Evolutionary conservation across 768 basidiomycete genomes (phyloP), one percentile per base, ranked within the genome.

Genomic region (Candolleomyces efflorescens): DNA sequence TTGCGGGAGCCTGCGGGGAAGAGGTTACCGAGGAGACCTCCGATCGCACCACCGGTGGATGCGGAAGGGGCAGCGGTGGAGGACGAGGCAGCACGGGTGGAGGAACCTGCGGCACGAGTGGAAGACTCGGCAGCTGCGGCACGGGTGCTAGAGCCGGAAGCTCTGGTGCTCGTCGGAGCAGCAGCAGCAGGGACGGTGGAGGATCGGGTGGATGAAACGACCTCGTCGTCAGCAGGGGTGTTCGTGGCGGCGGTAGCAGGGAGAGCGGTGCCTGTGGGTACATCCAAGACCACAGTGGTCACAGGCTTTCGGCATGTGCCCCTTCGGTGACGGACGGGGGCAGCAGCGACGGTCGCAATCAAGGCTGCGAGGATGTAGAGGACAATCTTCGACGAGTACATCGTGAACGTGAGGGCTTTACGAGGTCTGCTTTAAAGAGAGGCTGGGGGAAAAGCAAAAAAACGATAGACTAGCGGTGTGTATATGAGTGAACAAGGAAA

Each of bases 1-100:
- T 68, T 63, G 36, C 61, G 39, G 15, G 50, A 65, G 37, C 65
- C 67, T 49, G 75, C 69, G n/a, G 81, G 80, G 69, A 81, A 81
- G 48, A 82, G 72, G 17, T 69, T 66, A 43, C 60, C 60, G 10
- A 76, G 64, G 20, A 66, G 62, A 59, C 66, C 59, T 17, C 53
- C 46, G 24, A 48, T 13, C 13, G 38, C 36, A 23, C 50, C 43
- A 38, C 32, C 32, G 32, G 32, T 32, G 32, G 32, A 32, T 32
- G 32, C 32, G 32, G 32, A 11, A 32, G 32, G 32, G 7, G 32
- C 32, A 32, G 32, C 32, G 32, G 7, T 32, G 32, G 32, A 32
- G 11, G 32, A 2, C 11, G 32, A 32, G 32, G 32, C 32, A 32
- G 32, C 32, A 32, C 32, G 32, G 32, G 32, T 32, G 32, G 32